Conservation (phyloP, 2,329 filamentous ascomycete genomes). For the Cryphonectria carpinicola region DNA sequence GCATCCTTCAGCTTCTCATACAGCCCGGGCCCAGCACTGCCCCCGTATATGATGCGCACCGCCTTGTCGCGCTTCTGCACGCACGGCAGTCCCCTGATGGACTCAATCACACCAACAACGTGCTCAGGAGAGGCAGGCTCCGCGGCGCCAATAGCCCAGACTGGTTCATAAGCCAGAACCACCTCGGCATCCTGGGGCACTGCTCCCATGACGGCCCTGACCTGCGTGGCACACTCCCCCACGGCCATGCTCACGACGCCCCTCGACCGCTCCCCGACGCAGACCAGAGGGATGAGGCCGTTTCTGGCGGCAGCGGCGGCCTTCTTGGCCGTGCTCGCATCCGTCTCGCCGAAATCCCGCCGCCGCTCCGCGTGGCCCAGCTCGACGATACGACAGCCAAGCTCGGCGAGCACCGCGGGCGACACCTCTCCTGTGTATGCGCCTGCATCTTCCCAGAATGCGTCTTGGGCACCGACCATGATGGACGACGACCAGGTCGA, state of each 20-base stretch:
- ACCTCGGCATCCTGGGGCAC: constrained; percentile 68
- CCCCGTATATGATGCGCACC: constrained; percentile 78
- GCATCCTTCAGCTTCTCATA: constrained; percentile 69
- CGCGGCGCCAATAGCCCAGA: constrained; percentile 83
- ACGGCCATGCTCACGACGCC: constrained; percentile 61
- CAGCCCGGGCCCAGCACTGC: constrained; percentile 79
- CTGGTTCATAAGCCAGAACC: constrained; percentile 83
- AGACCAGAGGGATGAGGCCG: constrained; percentile 76
- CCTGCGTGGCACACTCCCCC: constrained; percentile 67
- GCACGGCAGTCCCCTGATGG: constrained; percentile 59
- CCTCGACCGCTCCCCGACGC: constrained; percentile 71
- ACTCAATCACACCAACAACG: constrained; percentile 70
- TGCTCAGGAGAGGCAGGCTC: constrained; percentile 74
- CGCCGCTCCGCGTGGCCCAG: constrained; percentile 82
- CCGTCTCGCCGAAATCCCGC: constrained; percentile 74
- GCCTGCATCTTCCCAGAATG: constrained; percentile 69
- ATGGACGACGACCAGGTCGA: constrained; percentile 46
- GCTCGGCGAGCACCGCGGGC: constrained; percentile 65
- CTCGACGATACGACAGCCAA: constrained; percentile 75
- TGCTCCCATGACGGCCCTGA: constrained; percentile 64
- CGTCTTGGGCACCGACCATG: constrained; percentile 76
- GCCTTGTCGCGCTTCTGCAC: constrained; percentile 55
- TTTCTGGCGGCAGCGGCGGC: constrained; percentile 69
- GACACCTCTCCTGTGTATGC: constrained; percentile 81
- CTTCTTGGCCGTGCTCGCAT: constrained; percentile 68